Base-by-base conservation (phyloP, 2,329 filamentous ascomycete genomes). In the Trichoderma sp. region DNA sequence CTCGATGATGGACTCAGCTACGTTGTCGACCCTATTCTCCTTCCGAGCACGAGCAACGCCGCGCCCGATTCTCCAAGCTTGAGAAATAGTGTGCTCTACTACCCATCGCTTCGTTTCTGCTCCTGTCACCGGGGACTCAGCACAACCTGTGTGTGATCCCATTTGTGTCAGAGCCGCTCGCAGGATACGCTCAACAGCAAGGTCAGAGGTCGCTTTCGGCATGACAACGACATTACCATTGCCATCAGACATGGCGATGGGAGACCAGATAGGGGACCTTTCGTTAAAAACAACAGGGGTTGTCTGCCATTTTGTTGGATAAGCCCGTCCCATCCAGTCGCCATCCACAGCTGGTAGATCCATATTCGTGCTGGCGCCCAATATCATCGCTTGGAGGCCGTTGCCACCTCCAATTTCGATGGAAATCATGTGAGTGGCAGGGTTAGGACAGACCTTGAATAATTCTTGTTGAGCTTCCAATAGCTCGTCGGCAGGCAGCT, bases 401-500 rank as follows among this genome's bases (percentile, higher is more conserved):
- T 92, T 92, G 5, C 85, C 86, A 7, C 90, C 90, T n/a, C 90
- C 90, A 69, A 92, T 90, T 75, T 92, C 90, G 12, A 91, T 78
- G 1, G 88, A 85, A 73, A 92, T 88, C 73, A 91, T 86, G 47
- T 88, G 87, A 24, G 89, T 86, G 26, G 87, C 84, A 1, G 78
- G 77, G 18, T 79, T 77, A 47, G 83, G 80, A 62, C 85, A 81
- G 32, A 86, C 84, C 62, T 86, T 84, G 78, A 86, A 88, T 12
- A 91, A 81, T 75, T 87, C 87, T 1, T 76, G 74, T 72, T 87
- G 86, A 3, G 86, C 82, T 63, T 88, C 79, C 53, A 85, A 80
- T 75, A 87, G 84, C 77, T 91, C 88, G 74, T 89, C 84, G 14
- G 86, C 87, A 1, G 84, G 82, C 0, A 90, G 83, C 75, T 89